Conservation (phyloP, 148 eudicot genomes). For the Fagopyrum esculentum region DNA sequence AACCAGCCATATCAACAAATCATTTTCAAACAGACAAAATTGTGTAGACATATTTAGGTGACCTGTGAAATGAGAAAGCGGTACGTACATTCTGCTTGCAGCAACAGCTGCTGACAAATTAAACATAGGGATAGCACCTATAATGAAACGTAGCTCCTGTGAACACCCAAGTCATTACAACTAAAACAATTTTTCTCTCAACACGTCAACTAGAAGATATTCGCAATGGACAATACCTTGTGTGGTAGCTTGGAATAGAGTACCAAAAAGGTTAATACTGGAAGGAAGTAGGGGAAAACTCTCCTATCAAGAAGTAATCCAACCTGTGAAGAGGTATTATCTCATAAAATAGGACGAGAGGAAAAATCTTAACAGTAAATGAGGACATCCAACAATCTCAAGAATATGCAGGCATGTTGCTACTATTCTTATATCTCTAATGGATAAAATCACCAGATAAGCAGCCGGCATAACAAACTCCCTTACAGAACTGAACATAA, state of each 20-base stretch:
- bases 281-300: conserved; percentile 52
- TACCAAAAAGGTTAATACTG: conserved; percentile 59
- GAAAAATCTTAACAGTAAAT: background rate
- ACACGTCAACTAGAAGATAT: conserved; percentile 1
- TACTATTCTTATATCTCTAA: background rate
- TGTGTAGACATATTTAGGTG: background rate
- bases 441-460: background rate
- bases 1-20: background rate
- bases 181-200: background rate
- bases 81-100: conserved; percentile 82
- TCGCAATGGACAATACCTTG: conserved; percentile 46
- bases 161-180: conserved; percentile 18
- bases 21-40: background rate
- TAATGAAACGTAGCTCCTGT: conserved; percentile 92
- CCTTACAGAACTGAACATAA: background rate
- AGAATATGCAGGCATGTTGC: background rate
- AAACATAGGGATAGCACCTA: conserved; percentile 75
- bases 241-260: conserved; percentile 94
- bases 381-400: background rate
- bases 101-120: conserved; percentile 84
- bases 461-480: background rate
- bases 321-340: conserved; percentile 43
- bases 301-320: conserved; percentile 80
- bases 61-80: background rate
- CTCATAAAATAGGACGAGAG: conserved; percentile 5